Percentiles rank a stretch among this genome's conserved stretches.
Conservation (phyloP, 805 yeast genomes). For the Ogataea thermomethanolica region DNA sequence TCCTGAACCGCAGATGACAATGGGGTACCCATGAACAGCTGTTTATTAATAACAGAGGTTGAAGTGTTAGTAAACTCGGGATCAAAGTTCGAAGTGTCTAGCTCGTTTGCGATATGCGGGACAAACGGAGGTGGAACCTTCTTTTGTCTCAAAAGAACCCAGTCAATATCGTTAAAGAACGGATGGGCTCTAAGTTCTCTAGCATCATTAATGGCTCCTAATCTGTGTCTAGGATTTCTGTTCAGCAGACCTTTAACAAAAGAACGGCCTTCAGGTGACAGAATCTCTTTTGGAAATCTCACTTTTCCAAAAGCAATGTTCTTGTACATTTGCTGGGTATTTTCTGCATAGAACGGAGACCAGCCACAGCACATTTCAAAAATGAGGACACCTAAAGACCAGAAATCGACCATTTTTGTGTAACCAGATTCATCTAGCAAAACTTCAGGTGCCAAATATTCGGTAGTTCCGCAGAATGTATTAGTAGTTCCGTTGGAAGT, state of each 20-base stretch:
- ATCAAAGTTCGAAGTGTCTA: slow-evolving; percentile 95
- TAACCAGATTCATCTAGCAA: slow-evolving; percentile 93
- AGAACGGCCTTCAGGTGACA: slow-evolving; percentile 88
- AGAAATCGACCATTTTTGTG: slow-evolving; percentile 98
- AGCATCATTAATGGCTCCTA: slow-evolving; percentile 90
- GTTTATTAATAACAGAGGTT: slow-evolving; percentile 73
- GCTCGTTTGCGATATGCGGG: slow-evolving; percentile 86
- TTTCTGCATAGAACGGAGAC: slow-evolving; percentile 98
- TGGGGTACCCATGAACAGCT: slow-evolving; percentile 65
- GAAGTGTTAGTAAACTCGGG: slow-evolving; percentile 95
- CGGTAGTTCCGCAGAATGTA: slow-evolving; percentile 98
- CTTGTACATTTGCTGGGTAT: slow-evolving; percentile 98
- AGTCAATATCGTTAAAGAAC: slow-evolving; percentile 86
- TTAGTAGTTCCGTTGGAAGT: slow-evolving; percentile 86
- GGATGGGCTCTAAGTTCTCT: slow-evolving; percentile 89
- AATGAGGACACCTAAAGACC: slow-evolving; percentile 95
- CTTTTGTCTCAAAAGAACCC: slow-evolving; percentile 75
- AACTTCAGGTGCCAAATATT: slow-evolving; percentile 96
- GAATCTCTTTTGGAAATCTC: slow-evolving; percentile 92
- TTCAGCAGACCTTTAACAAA: slow-evolving; percentile 94
- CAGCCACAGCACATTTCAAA: slow-evolving; percentile 99
- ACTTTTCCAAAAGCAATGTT: slow-evolving; percentile 98
- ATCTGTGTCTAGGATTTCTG: slow-evolving; percentile 92
- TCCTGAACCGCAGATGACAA: slow-evolving; percentile 94
- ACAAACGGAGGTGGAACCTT: slow-evolving; percentile 94